Conservation (phyloP, 2,329 filamentous ascomycete species). For the Bipolaris gigantea region DNA sequence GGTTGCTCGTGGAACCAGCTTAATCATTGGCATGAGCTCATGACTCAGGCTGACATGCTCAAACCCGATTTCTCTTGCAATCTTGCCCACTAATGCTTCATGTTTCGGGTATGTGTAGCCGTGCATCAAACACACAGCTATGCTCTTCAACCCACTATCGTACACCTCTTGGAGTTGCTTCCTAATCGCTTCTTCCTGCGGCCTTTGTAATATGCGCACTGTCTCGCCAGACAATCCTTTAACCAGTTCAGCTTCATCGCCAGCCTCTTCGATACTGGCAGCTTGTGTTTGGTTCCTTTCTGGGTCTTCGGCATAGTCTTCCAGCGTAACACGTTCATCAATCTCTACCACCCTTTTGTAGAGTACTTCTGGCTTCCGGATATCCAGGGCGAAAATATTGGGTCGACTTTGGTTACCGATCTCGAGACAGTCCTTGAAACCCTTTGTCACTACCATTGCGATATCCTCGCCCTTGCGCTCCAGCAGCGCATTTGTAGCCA, state of each 20-base stretch:
- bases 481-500: slow-evolving; percentile 87
- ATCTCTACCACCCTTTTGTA: slow-evolving; percentile 87
- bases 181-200: slow-evolving; percentile 60
- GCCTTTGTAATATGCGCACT: slow-evolving; percentile 68
- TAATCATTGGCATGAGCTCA: slow-evolving; percentile 86
- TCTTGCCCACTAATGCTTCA: slow-evolving; percentile 72
- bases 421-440: slow-evolving; percentile 82
- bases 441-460: slow-evolving; percentile 82
- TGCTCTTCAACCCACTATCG: slow-evolving; percentile 72
- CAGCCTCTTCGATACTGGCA: slow-evolving; percentile 53
- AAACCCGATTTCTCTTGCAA: slow-evolving; percentile 82
- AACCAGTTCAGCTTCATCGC: slow-evolving; percentile 60
- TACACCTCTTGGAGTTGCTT: slow-evolving; percentile 67
- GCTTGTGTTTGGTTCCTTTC: slow-evolving; percentile 62
- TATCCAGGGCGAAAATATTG: slow-evolving; percentile 87
- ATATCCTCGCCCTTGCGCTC: slow-evolving; percentile 90
- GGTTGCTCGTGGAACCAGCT: slow-evolving; percentile 73
- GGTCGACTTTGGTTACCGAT: slow-evolving; percentile 92
- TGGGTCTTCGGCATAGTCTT: slow-evolving; percentile 90
- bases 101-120: slow-evolving; percentile 89
- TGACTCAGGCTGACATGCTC: slow-evolving; percentile 79
- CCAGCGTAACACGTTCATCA: slow-evolving; percentile 85
- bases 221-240: slow-evolving; percentile 74
- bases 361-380: slow-evolving; percentile 81
- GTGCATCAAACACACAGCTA: slow-evolving; percentile 90